Base-by-base conservation (phyloP, 257 asterid genomes). In the Plantago elongata region DNA sequence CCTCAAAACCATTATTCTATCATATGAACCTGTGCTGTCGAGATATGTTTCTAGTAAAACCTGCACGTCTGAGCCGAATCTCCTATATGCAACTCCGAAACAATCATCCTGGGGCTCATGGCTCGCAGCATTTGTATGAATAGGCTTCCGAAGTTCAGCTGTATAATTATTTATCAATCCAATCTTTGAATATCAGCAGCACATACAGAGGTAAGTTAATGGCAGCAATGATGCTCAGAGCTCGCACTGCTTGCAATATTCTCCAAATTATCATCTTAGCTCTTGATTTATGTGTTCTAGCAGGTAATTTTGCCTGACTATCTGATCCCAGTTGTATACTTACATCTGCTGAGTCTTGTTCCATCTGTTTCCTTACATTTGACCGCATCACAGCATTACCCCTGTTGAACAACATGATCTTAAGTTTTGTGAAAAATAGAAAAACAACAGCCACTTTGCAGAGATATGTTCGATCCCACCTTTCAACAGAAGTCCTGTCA, bases 301-400 rank as follows among this genome's bases (percentile, higher is more conserved):
- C 46, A 17, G 74, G 29, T 40, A 66, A 18, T 61, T 72, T 76
- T 43, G 30, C 67, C 10, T 29, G 5, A 0, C 69, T 45, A 54
- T 76, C 85, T 13, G 68, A 14, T 44, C 79, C 97, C 29, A 86
- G 46, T 29, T 79, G 73, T 78, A 86, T 78, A 52, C 80, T 80
- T 68, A 74, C 77, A 45, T 82, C 96, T 54, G 47, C 56, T 18
- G 13, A 17, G 4, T 86, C 95, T 18, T 40, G 69, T 50, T 47
- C 85, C 17, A 45, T 72, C 17, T 74, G 90, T 72, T 82, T 89
- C 67, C 78, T 75, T 9, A 81, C 87, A 9, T 75, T 75, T 55
- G 90, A 72, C 7, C 96, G 83, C 87, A 93, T 74, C 70, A 89
- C 83, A 14, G 83, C 94, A 63, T 73, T 87, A 50, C 99, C 96